phyloP scores from a whole-genome alignment of 202 grass and related monocot species.

The Panicum virgatum region DNA sequence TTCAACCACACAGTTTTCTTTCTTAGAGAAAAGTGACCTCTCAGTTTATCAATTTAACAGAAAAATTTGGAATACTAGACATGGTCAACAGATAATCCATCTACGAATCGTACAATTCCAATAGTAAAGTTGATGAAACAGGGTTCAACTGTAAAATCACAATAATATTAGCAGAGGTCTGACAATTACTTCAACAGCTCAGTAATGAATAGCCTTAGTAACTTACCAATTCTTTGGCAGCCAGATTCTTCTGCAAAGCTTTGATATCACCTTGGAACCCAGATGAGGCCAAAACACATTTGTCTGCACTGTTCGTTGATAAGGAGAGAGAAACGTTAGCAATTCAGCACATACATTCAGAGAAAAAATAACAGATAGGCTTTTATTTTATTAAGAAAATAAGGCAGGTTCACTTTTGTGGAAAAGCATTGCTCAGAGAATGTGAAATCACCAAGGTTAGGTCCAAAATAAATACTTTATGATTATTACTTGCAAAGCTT shows the following conservation, averaged over 20 bases:
- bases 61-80: background rate
- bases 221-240: constrained; percentile 77
- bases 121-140: background rate
- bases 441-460: no score
- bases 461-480: background rate
- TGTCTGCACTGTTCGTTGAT: constrained; percentile 49
- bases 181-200: background rate
- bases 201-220: background rate
- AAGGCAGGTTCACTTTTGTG: background rate
- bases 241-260: constrained; percentile 73
- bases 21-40: no score
- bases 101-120: background rate
- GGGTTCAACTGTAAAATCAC: background rate
- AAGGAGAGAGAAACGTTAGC: constrained; percentile 1
- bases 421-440: background rate
- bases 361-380: background rate
- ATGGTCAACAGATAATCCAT: background rate
- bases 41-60: background rate
- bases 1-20: background rate
- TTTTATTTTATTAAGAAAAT: background rate
- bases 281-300: constrained; percentile 76
- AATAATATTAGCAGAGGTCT: background rate
- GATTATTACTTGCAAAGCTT: no score
- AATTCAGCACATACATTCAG: no score
- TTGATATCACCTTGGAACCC: constrained; percentile 95